A percentile compares a stretch with the other conserved stretches of the same genome.
Conservation (phyloP, 805 yeast species). For the Kuraishia hungarica region DNA sequence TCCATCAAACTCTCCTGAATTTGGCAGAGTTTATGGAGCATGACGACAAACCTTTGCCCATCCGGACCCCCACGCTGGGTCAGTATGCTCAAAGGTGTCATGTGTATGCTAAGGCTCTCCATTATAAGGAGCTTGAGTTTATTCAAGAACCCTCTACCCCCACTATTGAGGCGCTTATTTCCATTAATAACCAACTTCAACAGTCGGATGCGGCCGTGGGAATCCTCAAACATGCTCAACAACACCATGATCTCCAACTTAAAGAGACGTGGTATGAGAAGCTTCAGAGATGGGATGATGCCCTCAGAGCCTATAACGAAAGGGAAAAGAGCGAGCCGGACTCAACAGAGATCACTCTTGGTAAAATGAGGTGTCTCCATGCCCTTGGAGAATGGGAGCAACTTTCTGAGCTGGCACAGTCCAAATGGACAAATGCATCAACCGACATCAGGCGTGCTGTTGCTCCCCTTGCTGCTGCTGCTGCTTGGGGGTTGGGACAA, state of each 20-base stretch:
- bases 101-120: constrained; percentile 95
- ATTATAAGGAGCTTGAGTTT: constrained; percentile 91
- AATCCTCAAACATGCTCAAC: constrained; percentile 87
- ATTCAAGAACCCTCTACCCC: constrained; percentile 89
- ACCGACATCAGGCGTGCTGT: constrained; percentile 71
- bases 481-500: constrained; percentile 96
- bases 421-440: constrained; percentile 73
- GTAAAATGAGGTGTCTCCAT: constrained; percentile 95
- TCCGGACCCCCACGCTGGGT: constrained; percentile 82
- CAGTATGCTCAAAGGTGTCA: constrained; percentile 92
- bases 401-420: constrained; percentile 74
- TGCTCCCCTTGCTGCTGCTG: constrained; percentile 98
- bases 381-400: constrained; percentile 99
- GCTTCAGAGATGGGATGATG: constrained; percentile 97
- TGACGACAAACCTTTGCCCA: constrained; percentile 89
- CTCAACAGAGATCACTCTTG: constrained; percentile 86
- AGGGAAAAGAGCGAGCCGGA: constrained; percentile 60
- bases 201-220: constrained; percentile 99
- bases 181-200: constrained; percentile 88
- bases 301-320: constrained; percentile 79
- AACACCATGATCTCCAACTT: constrained; percentile 81
- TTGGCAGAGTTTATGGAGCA: constrained; percentile 97
- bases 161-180: constrained; percentile 84
- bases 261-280: constrained; percentile 98
- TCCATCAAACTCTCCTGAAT: constrained; percentile 80